Evolutionary conservation across 2,329 filamentous ascomycete genomes (phyloP), one percentile per base, ranked within the genome.

Genomic region (Penicillium nordicum): DNA sequence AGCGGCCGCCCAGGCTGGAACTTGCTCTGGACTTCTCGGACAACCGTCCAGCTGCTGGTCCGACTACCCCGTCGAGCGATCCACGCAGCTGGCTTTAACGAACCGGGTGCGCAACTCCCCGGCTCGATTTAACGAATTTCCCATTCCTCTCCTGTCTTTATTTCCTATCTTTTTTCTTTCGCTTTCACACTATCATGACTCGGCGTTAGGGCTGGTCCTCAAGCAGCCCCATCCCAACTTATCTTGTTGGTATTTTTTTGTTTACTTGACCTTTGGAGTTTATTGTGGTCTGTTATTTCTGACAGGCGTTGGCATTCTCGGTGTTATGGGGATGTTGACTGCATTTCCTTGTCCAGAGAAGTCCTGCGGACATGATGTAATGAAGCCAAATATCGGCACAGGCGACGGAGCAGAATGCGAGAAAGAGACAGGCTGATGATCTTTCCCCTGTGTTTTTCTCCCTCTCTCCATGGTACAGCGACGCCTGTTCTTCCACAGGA

Each of bases 1-100:
- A 81, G 36, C 80, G 82, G 61, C 78, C 81, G 25, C 86, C 86
- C 12, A 84, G 81, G 72, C 74, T 89, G 60, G 85, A 87, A 36
- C 66, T 80, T 44, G 70, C 72, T 21, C 67, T 79, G 27, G 71
- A 73, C 49, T 58, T 72, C 10, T 63, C 66, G 18, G 59, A 61
- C 37, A 68, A 61, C 52, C 61, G 59, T 9, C 59, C 59, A 42
- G 47, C 48, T 41, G 50, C 63, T 11, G 65, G 59, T 23, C 57
- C 57, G 25, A 61, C 65, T 53, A 64, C 63, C 27, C 61, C 64
- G 32, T 65, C 66, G 30, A 67, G 73, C 60, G 67, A 67, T 23
- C 44, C 73, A 36, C 67, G 63, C 48, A 69, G 72, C 56, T 77
- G 75, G 74, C 64, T 77, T 49, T 76, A 60, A 60, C 71, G 42